Evolutionary conservation across 371 early-diverging fungal species (phyloP).

Genomic region (Mucor velutinosus): DNA sequence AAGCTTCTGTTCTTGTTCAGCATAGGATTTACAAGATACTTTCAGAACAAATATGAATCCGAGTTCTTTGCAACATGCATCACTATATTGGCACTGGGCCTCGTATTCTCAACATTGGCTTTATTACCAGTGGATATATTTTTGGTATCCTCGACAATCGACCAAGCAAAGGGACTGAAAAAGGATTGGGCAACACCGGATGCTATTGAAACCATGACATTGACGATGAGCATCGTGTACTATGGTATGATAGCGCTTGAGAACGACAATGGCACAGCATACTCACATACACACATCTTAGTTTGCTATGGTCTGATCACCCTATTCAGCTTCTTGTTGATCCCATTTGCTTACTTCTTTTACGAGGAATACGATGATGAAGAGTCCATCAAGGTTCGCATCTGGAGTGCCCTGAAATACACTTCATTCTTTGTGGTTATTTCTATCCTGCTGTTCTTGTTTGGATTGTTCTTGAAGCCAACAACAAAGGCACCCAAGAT

Average conservation of each 20-base stretch:
- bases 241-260: constrained; percentile 55
- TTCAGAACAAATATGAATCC: constrained; percentile 57
- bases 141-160: constrained; percentile 66
- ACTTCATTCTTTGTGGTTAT: constrained; percentile 60
- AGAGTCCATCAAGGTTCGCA: constrained; percentile 30
- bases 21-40: constrained; percentile 56
- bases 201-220: constrained; percentile 47
- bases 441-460: constrained; percentile 39
- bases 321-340: constrained; percentile 53
- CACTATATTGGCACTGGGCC: constrained; percentile 53
- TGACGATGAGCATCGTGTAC: constrained; percentile 50
- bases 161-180: constrained; percentile 59
- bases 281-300: constrained; percentile 11
- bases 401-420: constrained; percentile 52
- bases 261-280: not conserved
- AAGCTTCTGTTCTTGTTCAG: constrained; percentile 56
- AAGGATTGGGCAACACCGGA: constrained; percentile 67
- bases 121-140: constrained; percentile 72
- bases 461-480: constrained; percentile 53
- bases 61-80: constrained; percentile 59
- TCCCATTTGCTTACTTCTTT: constrained; percentile 71
- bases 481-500: constrained; percentile 34
- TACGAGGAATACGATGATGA: constrained; percentile 65
- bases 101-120: constrained; percentile 57
- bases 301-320: constrained; percentile 56